Evolutionary conservation across 257 asterid species (phyloP), one percentile per base, ranked within the genome.

Genomic region (Linaria vulgaris): DNA sequence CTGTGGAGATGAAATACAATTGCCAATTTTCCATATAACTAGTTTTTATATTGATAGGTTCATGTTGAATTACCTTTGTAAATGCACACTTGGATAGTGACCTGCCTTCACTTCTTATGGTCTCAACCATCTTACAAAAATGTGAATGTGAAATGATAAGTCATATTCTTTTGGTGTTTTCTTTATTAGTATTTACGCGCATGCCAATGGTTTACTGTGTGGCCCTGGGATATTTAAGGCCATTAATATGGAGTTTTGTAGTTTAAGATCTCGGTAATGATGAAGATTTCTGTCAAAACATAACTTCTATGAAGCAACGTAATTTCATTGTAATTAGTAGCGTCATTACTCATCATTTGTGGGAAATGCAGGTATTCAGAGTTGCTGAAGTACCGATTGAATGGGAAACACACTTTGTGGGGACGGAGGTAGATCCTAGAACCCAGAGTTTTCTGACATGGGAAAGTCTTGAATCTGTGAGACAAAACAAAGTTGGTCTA

Each of bases 331-430:
- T 31, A 65, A 59, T 37, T 31, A 0, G 16, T 49, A 43, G 56
- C n/a, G n/a, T n/a, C n/a, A n/a, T n/a, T n/a, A 39, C 25, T 59
- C 30, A 39, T 17, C 61, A 56, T 78, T 50, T 63, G 49, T 52
- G 46, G 30, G 43, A 48, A 44, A 3, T 65, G 30, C 81, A 91
- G 98, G 73, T 91, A 23, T 91, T 88, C 56, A 86, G 52, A 69
- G 84, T 80, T 46, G 95, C 98, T 51, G 91, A 68, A n/a, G 91
- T 83, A 52, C 96, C 98, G 27, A 91, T 91, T 77, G 95, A 91
- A 70, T 88, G 98, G 98, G 98, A 91, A 68, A 96, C 88, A 65
- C 98, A 91, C 72, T 91, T 62, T 70, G 98, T 91, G 41, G 96
- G 98, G 73, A 78, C 59, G 13, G 94, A 88, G 65, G 68, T 91